Percentiles rank a stretch among this genome's conserved stretches.
Conservation (phyloP, 2,329 filamentous ascomycete species). For the Phaeosphaeriaceae sp. region DNA sequence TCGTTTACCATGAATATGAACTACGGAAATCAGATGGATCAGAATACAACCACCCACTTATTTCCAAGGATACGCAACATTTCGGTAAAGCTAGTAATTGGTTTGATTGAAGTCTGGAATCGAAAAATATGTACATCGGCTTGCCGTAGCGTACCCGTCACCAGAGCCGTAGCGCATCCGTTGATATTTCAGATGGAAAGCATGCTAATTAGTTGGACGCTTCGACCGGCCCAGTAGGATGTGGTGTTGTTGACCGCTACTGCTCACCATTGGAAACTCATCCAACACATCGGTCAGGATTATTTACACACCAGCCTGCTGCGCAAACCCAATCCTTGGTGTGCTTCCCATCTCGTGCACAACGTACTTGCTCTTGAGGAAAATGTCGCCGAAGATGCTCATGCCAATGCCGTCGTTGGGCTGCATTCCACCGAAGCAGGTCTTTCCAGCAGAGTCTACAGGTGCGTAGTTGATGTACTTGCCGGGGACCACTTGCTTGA, state of each 20-base stretch:
- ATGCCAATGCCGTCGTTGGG: slow-evolving; percentile 62
- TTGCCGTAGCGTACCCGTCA: slow-evolving; percentile 11
- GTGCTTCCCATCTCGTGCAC: slow-evolving; percentile 58
- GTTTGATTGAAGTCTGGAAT: no score
- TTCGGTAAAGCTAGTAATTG: background rate
- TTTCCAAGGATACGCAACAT: no score
- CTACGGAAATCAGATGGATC: no score
- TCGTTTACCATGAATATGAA: no score
- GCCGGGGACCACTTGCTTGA: slow-evolving; percentile 59
- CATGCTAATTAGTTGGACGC: background rate
- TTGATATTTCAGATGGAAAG: background rate
- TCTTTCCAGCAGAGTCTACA: slow-evolving; percentile 39
- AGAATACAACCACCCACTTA: no score
- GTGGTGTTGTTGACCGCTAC: background rate
- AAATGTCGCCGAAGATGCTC: slow-evolving; percentile 77
- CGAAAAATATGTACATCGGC: background rate
- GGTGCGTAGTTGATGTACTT: slow-evolving; percentile 62
- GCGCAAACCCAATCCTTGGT: slow-evolving; percentile 54
- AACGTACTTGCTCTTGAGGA: slow-evolving; percentile 78
- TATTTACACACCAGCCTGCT: slow-evolving; percentile 41
- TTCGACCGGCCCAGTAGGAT: background rate
- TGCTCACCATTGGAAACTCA: background rate
- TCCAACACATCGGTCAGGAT: background rate
- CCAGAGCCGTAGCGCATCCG: slow-evolving; percentile 3
- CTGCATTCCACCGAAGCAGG: slow-evolving; percentile 81